phyloP scores from a whole-genome alignment of 2,329 filamentous ascomycete genomes.

The Aspergillus novofumigatus region DNA sequence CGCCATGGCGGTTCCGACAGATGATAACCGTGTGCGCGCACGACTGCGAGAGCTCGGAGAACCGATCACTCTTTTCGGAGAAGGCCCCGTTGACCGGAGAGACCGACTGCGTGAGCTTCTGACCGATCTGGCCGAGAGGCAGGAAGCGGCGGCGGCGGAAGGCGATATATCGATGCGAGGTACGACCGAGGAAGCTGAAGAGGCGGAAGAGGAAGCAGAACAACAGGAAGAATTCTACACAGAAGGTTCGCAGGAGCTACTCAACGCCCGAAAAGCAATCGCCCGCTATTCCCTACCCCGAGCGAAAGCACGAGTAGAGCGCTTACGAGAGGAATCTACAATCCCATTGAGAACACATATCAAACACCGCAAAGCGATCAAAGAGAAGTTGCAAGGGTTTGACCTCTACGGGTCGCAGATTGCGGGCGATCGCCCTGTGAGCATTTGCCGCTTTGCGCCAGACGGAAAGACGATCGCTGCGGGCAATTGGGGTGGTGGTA shows the following conservation, averaged over 20 bases:
- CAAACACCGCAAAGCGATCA: constrained; percentile 84
- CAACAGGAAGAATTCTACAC: constrained; percentile 96
- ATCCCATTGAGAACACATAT: constrained; percentile 88
- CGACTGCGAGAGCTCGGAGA: constrained; percentile 83
- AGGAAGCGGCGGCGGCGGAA: constrained; percentile 44
- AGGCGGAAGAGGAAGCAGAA: constrained; percentile 63
- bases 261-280: constrained; percentile 73
- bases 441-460: constrained; percentile 86
- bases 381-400: constrained; percentile 74
- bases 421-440: constrained; percentile 83
- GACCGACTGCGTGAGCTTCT: constrained; percentile 81
- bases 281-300: constrained; percentile 79
- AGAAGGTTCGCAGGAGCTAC: constrained; percentile 67
- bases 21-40: constrained; percentile 79
- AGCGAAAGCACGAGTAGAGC: constrained; percentile 70
- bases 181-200: constrained; percentile 42
- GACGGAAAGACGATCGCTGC: constrained; percentile 78
- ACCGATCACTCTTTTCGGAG: constrained; percentile 90
- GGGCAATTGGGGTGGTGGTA: constrained; percentile 87
- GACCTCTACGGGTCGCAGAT: constrained; percentile 93
- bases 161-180: constrained; percentile 52
- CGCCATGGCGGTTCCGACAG: constrained; percentile 86
- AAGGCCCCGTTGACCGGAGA: constrained; percentile 78
- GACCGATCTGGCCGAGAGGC: constrained; percentile 65
- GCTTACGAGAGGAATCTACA: constrained; percentile 73